Evolutionary conservation across 495 filamentous ascomycete species (phyloP), one percentile per base, ranked within the genome.

Genomic region (Aspergillus baeticus): DNA sequence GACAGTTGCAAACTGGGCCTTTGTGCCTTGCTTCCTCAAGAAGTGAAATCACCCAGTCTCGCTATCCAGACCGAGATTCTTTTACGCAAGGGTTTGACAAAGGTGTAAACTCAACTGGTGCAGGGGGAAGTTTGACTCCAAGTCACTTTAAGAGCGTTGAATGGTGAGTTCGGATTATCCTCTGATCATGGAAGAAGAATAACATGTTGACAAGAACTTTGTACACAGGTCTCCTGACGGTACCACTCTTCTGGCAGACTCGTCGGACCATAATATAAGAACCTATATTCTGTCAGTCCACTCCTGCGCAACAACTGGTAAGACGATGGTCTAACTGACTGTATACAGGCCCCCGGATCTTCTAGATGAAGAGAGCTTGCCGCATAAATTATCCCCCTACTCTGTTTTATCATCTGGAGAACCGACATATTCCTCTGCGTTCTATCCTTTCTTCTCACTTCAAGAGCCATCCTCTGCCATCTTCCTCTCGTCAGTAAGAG

Each of bases 221-320:
- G 8, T 29, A 3, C 3, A 4, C 61, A 84, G 85, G 87, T 84
- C 90, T 6, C 84, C 89, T 43, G 92, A 96, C 65, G 91, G 93
- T 14, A 94, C 91, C 10, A 84, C 83, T 6, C 71, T 97, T 44
- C 65, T 98, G 63, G 88, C 91, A n/a, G 80, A 81, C 22, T 86
- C 80, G 36, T 84, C 83, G 6, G 80, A 90, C 55, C 84, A 92
- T 61, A 75, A 72, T 44, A 76, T 95, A 38, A 77, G 83, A 47
- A 83, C 85, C 11, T 94, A 85, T 69, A 81, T 95, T 29, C 63
- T 96, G 78, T 86, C 61, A 64, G 71, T 68, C n/a, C 7, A 5
- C 17, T 35, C 6, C 15, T 33, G 8, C 33, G 31, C 14, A 47
- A 15, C 2, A 39, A 39, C 6, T 26, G 18, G 21, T 5, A 26